phyloP scores from a whole-genome alignment of 2,329 filamentous ascomycete genomes.

The Polytolypa hystricis region DNA sequence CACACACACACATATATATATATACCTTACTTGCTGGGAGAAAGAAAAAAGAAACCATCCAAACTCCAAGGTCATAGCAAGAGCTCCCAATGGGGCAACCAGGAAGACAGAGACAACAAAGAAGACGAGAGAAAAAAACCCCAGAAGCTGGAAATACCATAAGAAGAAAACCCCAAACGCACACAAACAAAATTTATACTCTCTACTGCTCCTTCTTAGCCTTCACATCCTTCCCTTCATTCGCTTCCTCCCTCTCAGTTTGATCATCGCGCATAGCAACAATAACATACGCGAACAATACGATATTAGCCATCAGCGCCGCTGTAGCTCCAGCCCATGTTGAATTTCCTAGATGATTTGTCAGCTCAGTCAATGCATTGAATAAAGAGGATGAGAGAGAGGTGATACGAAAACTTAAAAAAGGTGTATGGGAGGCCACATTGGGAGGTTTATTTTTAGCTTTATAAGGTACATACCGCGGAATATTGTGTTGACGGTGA shows the following conservation, averaged over 20 bases:
- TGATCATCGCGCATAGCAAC: conserved; percentile 85
- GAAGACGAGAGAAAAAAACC: conserved; percentile 3
- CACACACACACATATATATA: neutral
- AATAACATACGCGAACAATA: conserved; percentile 80
- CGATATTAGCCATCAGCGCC: conserved; percentile 81
- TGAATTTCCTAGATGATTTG: conserved; percentile 68
- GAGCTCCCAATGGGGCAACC: no score
- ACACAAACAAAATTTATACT: no score
- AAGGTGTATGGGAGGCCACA: no score
- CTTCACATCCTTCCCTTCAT: conserved; percentile 49
- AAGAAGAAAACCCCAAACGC: conserved; percentile 7
- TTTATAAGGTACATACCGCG: conserved; percentile 60
- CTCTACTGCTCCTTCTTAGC: conserved; percentile 37
- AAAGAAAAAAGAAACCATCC: no score
- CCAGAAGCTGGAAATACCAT: conserved; percentile 8
- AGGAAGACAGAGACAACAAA: neutral
- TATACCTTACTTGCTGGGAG: neutral
- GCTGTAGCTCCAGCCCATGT: conserved; percentile 78
- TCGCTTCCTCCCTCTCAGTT: conserved; percentile 51
- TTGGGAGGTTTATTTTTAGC: neutral
- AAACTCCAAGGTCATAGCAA: no score
- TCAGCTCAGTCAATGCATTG: no score
- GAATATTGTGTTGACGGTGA: conserved; percentile 66
- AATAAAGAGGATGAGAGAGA: no score
- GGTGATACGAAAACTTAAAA: no score